Conservation (phyloP, 768 basidiomycete genomes). For the Rubroboletus satanas region DNA sequence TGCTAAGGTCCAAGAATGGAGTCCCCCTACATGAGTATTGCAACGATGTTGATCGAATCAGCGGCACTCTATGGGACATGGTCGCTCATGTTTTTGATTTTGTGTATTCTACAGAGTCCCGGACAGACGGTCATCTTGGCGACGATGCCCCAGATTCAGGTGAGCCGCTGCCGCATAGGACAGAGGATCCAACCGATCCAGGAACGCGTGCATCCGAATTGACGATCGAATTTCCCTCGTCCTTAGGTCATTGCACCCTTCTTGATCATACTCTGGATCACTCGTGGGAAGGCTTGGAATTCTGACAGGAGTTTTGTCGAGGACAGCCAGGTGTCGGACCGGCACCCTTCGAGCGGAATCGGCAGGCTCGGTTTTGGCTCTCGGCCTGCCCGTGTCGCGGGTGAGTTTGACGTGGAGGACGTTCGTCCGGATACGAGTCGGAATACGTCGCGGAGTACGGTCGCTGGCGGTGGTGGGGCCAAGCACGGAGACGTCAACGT, state of each 20-base stretch:
- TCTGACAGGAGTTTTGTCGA: background rate
- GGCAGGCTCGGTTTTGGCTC: slow-evolving; percentile 9
- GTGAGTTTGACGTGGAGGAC: background rate
- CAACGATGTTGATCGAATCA: slow-evolving; percentile 23
- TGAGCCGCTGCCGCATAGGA: background rate
- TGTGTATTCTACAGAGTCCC: slow-evolving; percentile 13
- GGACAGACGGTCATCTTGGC: slow-evolving; percentile 21
- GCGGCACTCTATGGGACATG: slow-evolving; percentile 23
- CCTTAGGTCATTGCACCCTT: slow-evolving; percentile 24
- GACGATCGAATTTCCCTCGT: background rate
- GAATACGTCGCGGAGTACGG: slow-evolving; percentile 12
- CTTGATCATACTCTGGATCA: slow-evolving; percentile 25
- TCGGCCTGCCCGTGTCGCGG: background rate
- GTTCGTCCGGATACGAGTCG: background rate
- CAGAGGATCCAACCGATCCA: background rate
- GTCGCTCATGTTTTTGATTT: slow-evolving; percentile 22
- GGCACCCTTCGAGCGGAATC: background rate
- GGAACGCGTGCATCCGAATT: background rate
- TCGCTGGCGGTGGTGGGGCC: background rate
- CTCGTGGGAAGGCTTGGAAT: slow-evolving; percentile 21
- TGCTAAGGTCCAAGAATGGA: slow-evolving; percentile 11
- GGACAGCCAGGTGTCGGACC: background rate
- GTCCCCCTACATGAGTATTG: slow-evolving; percentile 24
- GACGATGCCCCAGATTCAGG: slow-evolving; percentile 24
- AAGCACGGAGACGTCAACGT: background rate